These are phyloP conservation scores for Phytophthora podocarpi DNA, from an alignment of 352 stramenopile genomes.

Conservation along the genomic window DNA sequence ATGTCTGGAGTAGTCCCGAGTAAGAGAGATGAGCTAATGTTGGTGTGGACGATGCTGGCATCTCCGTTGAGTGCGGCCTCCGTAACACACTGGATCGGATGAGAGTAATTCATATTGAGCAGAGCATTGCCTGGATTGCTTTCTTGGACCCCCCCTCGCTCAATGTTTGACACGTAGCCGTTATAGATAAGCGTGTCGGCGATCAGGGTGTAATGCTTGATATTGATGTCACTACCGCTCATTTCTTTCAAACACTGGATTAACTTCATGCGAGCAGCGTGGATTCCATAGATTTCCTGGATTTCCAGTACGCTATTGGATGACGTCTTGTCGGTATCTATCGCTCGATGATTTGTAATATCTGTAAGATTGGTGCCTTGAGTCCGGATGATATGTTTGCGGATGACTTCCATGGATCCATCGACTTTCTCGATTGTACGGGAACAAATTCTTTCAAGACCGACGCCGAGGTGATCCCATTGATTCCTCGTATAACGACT, in stretches of 20 bases:
- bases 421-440: background rate
- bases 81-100: background rate
- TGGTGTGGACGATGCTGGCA: background rate
- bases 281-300: background rate
- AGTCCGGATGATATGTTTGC: background rate
- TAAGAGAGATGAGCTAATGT: background rate
- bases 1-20: background rate
- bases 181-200: background rate
- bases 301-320: background rate
- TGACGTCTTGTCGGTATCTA: background rate
- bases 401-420: background rate
- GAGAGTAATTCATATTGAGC: background rate
- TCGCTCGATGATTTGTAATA: background rate
- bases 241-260: background rate
- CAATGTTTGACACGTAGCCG: background rate
- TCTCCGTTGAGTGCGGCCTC: background rate
- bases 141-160: background rate
- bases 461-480: background rate
- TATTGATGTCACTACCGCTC: background rate
- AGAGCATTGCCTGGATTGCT: background rate
- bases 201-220: background rate
- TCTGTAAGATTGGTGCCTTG: background rate
- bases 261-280: background rate
- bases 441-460: background rate
- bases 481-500: background rate